phyloP scores from a whole-genome alignment of 805 yeast species.

The Yarrowia yakushimensis region DNA sequence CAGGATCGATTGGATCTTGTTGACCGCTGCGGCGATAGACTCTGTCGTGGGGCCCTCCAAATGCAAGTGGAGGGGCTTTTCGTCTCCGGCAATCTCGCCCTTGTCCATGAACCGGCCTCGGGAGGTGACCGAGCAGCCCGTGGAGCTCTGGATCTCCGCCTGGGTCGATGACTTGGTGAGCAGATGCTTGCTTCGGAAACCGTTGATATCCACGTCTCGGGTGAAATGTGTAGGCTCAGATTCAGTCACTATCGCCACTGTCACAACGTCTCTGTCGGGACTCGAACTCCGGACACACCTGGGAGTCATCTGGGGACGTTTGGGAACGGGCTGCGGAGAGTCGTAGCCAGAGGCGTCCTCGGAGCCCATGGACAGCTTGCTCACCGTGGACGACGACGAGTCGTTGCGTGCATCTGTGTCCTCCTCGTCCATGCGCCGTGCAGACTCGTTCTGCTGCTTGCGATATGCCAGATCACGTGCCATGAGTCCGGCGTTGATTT shows the following conservation, averaged over 20 bases:
- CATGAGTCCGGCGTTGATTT: slow-evolving; percentile 36
- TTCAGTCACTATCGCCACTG: neutral
- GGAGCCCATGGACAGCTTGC: neutral
- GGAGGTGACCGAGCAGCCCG: slow-evolving; percentile 37
- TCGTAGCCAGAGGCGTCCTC: neutral
- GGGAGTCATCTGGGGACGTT: neutral
- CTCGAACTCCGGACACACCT: neutral
- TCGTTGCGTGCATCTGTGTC: neutral
- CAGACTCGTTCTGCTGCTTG: neutral
- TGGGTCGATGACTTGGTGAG: slow-evolving; percentile 39
- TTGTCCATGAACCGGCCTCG: slow-evolving; percentile 35
- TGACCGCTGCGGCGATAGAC: slow-evolving; percentile 16
- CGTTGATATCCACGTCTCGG: slow-evolving; percentile 38
- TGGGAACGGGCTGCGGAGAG: neutral
- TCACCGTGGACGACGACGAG: neutral
- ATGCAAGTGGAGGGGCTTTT: slow-evolving; percentile 44
- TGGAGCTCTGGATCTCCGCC: slow-evolving; percentile 33
- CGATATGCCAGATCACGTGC: slow-evolving; percentile 6
- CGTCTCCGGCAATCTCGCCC: slow-evolving; percentile 61
- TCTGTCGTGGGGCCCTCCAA: slow-evolving; percentile 32
- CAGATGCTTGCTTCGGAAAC: slow-evolving; percentile 38
- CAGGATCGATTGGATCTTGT: slow-evolving; percentile 16
- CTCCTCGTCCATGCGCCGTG: slow-evolving; percentile 1
- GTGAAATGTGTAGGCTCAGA: slow-evolving; percentile 28
- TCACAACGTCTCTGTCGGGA: neutral